phyloP scores from a whole-genome alignment of 768 basidiomycete genomes.

The Psilocybe cyanescens region DNA sequence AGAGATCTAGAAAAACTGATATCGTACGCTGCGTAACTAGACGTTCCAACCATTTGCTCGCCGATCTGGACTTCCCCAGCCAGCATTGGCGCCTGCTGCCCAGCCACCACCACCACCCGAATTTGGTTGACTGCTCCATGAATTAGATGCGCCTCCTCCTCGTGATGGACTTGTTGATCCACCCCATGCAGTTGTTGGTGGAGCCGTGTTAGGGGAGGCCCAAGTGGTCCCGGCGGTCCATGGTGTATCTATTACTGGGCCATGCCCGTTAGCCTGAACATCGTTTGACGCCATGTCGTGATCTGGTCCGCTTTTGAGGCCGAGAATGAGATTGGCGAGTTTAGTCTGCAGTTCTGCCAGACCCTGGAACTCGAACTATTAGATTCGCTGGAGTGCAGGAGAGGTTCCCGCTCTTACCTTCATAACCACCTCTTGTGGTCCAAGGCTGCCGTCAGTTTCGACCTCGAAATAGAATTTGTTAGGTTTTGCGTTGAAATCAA shows the following conservation, averaged over 20 bases:
- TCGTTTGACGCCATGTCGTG: constrained; percentile 52
- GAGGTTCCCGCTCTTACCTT: constrained; percentile 51
- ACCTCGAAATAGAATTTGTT: constrained; percentile 93
- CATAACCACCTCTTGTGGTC: constrained; percentile 88
- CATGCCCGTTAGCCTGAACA: constrained; percentile 38
- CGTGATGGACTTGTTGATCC: constrained; percentile 26
- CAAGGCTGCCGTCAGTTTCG: constrained; percentile 90
- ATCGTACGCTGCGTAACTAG: not conserved
- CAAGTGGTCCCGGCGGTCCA: constrained; percentile 28
- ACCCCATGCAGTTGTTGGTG: constrained; percentile 25
- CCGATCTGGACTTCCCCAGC: constrained; percentile 54
- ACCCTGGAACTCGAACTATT: constrained; percentile 49
- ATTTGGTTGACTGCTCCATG: constrained; percentile 10
- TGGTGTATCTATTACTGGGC: constrained; percentile 12
- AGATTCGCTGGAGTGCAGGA: constrained; percentile 4
- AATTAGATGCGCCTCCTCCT: constrained; percentile 25
- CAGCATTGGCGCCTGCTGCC: constrained; percentile 34
- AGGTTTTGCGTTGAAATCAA: constrained; percentile 89
- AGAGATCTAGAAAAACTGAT: not conserved
- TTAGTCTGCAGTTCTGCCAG: constrained; percentile 80
- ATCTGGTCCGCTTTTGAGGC: constrained; percentile 67
- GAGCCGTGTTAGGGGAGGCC: constrained; percentile 23
- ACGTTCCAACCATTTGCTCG: constrained; percentile 62
- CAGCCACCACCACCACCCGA: constrained; percentile 27
- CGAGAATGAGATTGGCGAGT: constrained; percentile 77